phyloP scores from a whole-genome alignment of 768 basidiomycete species.

The Tricholoma sp. region DNA sequence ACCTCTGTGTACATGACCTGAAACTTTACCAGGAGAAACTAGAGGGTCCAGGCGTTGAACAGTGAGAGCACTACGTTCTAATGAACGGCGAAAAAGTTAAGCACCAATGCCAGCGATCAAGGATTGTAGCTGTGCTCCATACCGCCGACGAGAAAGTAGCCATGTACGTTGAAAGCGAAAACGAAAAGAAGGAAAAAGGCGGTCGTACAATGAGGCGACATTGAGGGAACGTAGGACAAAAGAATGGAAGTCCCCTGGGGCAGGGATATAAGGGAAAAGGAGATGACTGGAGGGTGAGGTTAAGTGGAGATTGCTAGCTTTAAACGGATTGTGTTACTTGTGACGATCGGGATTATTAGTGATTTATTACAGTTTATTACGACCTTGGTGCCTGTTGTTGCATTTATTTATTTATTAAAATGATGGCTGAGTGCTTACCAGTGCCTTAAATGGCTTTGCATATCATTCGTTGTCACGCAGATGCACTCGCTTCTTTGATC shows the following conservation, averaged over 20 bases:
- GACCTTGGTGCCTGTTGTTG: too few relatives aligned
- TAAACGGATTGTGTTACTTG: too few relatives aligned
- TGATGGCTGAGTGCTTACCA: too few relatives aligned
- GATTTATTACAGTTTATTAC: too few relatives aligned
- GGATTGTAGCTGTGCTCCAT: constrained; percentile 6
- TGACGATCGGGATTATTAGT: too few relatives aligned
- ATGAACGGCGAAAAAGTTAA: background rate
- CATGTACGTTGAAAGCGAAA: constrained; percentile 27
- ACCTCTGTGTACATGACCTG: constrained; percentile 46
- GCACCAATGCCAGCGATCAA: background rate
- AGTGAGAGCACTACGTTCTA: constrained; percentile 36
- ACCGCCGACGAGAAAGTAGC: constrained; percentile 46
- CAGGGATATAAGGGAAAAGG: constrained; percentile 15
- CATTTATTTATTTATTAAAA: too few relatives aligned
- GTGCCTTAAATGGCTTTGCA: too few relatives aligned
- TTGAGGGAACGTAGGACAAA: constrained; percentile 17
- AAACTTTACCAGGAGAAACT: constrained; percentile 39
- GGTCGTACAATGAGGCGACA: constrained; percentile 23
- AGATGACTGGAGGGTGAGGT: constrained; percentile 15
- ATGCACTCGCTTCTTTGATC: too few relatives aligned
- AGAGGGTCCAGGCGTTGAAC: constrained; percentile 48
- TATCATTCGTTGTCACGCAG: too few relatives aligned
- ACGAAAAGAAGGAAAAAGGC: constrained; percentile 23
- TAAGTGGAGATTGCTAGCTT: constrained; percentile 1
- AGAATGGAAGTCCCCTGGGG: constrained; percentile 18